Evolutionary conservation across 768 basidiomycete species (phyloP).

Genomic region (Pleurotus sapidus): DNA sequence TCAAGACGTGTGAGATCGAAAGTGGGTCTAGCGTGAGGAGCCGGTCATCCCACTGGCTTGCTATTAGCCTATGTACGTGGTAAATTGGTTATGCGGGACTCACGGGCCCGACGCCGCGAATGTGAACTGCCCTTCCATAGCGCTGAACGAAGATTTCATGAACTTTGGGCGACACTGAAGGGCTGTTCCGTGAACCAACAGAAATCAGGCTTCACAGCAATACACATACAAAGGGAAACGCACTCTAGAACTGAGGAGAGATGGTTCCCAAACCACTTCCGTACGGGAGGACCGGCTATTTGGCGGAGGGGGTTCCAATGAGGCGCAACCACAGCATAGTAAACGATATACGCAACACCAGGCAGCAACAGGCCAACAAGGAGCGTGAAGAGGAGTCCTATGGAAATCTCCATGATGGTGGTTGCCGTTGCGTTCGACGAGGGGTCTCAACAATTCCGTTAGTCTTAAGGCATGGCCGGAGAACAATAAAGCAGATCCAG

Average conservation of each 20-base stretch:
- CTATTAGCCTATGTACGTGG: neutral
- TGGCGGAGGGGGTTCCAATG: constrained; percentile 44
- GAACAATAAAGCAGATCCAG: no score
- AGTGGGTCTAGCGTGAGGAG: constrained; percentile 79
- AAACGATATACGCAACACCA: constrained; percentile 22
- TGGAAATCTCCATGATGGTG: no score
- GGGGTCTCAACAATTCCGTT: no score
- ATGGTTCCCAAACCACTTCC: constrained; percentile 49
- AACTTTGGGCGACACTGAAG: constrained; percentile 45
- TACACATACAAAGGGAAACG: constrained; percentile 16
- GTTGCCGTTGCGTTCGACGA: no score
- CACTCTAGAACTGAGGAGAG: constrained; percentile 58
- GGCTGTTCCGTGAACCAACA: constrained; percentile 30
- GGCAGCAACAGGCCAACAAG: constrained; percentile 4
- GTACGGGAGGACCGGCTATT: constrained; percentile 60
- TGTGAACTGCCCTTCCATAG: constrained; percentile 69
- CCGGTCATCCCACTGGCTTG: constrained; percentile 68
- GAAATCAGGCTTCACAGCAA: neutral
- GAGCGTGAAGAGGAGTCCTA: neutral
- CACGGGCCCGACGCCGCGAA: constrained; percentile 69
- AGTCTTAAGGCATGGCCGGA: no score
- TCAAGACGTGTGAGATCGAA: constrained; percentile 71
- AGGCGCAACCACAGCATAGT: constrained; percentile 28
- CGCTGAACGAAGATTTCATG: constrained; percentile 52
- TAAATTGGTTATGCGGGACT: constrained; percentile 25